These are phyloP conservation scores for Penicillium ucsense DNA, from an alignment of 495 filamentous ascomycete species.

Conservation along the genomic window DNA sequence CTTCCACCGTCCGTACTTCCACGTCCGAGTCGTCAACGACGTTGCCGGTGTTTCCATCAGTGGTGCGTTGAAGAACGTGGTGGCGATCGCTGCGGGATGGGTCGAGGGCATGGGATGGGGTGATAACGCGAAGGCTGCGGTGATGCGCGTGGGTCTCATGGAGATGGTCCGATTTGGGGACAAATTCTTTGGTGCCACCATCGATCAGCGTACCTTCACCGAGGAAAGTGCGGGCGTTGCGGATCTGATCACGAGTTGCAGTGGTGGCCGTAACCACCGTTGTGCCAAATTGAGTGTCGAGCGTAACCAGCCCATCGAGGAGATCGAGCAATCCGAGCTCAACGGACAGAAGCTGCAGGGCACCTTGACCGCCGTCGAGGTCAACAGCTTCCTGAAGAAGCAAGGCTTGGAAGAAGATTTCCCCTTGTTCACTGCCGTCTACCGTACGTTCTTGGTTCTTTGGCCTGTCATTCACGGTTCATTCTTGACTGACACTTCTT, in stretches of 20 bases:
- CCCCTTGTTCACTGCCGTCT: conserved; percentile 82
- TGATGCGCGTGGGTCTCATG: conserved; percentile 89
- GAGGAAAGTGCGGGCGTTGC: conserved; percentile 95
- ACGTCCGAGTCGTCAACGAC: conserved; percentile 82
- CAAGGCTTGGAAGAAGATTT: conserved; percentile 72
- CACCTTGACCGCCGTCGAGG: conserved; percentile 81
- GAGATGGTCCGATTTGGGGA: conserved; percentile 95
- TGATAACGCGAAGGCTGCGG: conserved; percentile 92
- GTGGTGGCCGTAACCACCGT: conserved; percentile 83
- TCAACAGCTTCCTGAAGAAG: conserved; percentile 75
- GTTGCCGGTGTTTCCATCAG: conserved; percentile 93
- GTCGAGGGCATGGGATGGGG: conserved; percentile 95
- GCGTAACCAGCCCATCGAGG: conserved; percentile 66
- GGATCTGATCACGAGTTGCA: conserved; percentile 90
- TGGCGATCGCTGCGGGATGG: conserved; percentile 90
- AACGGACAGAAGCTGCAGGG: conserved; percentile 98
- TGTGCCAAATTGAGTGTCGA: conserved; percentile 85
- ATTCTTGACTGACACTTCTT: conserved; percentile 7
- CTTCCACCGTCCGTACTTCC: conserved; percentile 97
- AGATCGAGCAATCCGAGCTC: conserved; percentile 80
- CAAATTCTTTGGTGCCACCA: conserved; percentile 76
- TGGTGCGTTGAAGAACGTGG: conserved; percentile 94
- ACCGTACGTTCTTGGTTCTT: conserved; percentile 31
- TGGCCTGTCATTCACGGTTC: not conserved
- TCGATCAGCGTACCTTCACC: conserved; percentile 76